Conservation (phyloP, 441 rosid species). For the Brassica balearica region DNA sequence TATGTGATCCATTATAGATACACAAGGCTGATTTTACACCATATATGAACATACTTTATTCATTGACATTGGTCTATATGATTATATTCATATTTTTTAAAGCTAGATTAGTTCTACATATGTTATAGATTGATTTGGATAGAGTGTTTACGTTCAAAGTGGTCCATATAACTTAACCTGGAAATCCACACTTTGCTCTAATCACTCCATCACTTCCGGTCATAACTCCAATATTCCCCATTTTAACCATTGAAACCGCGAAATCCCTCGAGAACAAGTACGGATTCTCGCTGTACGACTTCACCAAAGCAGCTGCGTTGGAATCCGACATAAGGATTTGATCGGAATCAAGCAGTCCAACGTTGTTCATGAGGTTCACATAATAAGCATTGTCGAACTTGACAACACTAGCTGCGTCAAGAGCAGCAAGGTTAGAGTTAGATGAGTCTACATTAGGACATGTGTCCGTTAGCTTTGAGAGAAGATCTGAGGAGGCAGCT, state of each 20-base stretch:
- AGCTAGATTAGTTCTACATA: slow-evolving; percentile 21
- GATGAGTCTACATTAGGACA: slow-evolving; percentile 74
- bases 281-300: slow-evolving; percentile 55
- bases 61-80: slow-evolving; percentile 27
- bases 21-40: slow-evolving; percentile 22
- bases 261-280: slow-evolving; percentile 65
- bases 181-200: slow-evolving; percentile 67
- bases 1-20: slow-evolving; percentile 33
- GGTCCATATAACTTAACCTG: slow-evolving; percentile 46
- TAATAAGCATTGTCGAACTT: slow-evolving; percentile 70
- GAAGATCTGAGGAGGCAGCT: slow-evolving; percentile 52
- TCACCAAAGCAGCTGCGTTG: slow-evolving; percentile 58
- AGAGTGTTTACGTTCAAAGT: slow-evolving; percentile 4
- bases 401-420: slow-evolving; percentile 52
- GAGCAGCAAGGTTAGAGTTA: slow-evolving; percentile 66
- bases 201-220: slow-evolving; percentile 69
- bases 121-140: slow-evolving; percentile 22
- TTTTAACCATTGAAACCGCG: slow-evolving; percentile 75
- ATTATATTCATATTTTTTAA: slow-evolving; percentile 20
- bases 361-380: slow-evolving; percentile 54
- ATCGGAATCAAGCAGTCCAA: slow-evolving; percentile 70
- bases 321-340: slow-evolving; percentile 58
- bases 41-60: slow-evolving; percentile 38
- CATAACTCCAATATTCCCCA: slow-evolving; percentile 63
- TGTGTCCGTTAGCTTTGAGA: slow-evolving; percentile 50